Evolutionary conservation across 2,329 filamentous ascomycete species (phyloP).

Genomic region (Aspergillus tanneri): DNA sequence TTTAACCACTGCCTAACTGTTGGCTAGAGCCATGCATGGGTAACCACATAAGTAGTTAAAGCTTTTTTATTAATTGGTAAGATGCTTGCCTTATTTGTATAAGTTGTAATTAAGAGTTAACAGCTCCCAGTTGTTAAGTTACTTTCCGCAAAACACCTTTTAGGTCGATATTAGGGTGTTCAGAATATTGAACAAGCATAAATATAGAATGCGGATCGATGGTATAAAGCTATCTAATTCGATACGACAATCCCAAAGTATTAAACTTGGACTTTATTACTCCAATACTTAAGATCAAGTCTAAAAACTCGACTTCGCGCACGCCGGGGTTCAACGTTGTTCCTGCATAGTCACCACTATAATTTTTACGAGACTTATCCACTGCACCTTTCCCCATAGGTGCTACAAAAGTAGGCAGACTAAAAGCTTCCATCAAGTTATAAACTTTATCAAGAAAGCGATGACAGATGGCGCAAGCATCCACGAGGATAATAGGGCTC

Average conservation of each 20-base stretch:
- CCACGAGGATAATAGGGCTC: conserved; percentile 75
- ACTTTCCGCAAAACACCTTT: conserved; percentile 74
- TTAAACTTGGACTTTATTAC: conserved; percentile 49
- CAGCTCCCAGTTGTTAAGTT: conserved; percentile 55
- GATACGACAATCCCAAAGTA: conserved; percentile 75
- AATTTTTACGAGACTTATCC: conserved; percentile 72
- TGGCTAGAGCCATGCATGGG: conserved; percentile 67
- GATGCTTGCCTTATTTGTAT: conserved; percentile 32
- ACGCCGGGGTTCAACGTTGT: conserved; percentile 62
- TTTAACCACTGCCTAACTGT: conserved; percentile 70
- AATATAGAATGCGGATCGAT: conserved; percentile 80
- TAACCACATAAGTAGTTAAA: too few relatives aligned
- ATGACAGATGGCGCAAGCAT: conserved; percentile 79
- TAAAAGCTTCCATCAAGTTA: conserved; percentile 68
- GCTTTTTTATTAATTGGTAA: conserved; percentile 34
- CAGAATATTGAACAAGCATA: conserved; percentile 72
- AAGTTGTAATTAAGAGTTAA: conserved; percentile 62
- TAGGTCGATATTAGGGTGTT: conserved; percentile 78
- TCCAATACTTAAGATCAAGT: conserved; percentile 46
- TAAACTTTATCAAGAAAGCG: conserved; percentile 70
- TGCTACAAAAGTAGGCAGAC: conserved; percentile 79
- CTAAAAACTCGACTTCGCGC: conserved; percentile 41
- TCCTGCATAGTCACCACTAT: conserved; percentile 83
- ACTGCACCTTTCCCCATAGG: conserved; percentile 88
- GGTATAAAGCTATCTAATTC: conserved; percentile 72